phyloP scores from a whole-genome alignment of 2,329 filamentous ascomycete species.

The Verticillium tricorpus region DNA sequence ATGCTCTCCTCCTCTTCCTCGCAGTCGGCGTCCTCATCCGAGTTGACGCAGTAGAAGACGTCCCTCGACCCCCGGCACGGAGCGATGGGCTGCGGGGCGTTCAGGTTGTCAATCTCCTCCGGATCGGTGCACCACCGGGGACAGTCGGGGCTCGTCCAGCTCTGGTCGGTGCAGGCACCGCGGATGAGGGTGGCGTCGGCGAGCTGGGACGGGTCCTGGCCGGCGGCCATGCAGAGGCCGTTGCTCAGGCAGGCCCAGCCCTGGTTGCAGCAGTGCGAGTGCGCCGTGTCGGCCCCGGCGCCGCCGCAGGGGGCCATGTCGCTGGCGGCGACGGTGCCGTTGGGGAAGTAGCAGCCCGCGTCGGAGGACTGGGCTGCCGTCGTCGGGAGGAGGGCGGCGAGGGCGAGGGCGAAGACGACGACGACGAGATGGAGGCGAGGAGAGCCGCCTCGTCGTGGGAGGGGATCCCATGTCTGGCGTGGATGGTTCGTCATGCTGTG shows the following conservation, averaged over 20 bases:
- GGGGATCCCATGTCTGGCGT: background rate
- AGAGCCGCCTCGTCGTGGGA: background rate
- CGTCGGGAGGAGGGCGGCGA: background rate
- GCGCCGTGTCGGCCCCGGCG: background rate
- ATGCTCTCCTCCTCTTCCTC: conserved; percentile 1
- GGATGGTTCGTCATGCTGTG: background rate
- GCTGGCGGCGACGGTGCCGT: background rate
- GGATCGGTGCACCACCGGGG: background rate
- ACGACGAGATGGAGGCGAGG: background rate
- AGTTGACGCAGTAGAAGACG: background rate
- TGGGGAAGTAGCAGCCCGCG: background rate
- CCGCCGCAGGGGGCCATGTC: background rate
- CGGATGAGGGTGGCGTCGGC: background rate
- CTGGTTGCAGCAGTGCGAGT: conserved; percentile 1
- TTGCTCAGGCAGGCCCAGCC: conserved; percentile 2
- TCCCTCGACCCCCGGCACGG: background rate
- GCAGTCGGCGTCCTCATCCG: background rate
- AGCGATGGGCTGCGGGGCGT: background rate
- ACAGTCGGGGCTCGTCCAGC: background rate
- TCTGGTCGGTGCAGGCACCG: conserved; percentile 1
- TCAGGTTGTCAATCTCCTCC: conserved; percentile 1
- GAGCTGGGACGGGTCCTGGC: background rate
- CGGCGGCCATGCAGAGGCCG: conserved; percentile 3
- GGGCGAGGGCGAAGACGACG: background rate
- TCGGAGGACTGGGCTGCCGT: background rate